Conservation (phyloP, 148 eudicot species). For the Rhododendron kiyosumense region DNA sequence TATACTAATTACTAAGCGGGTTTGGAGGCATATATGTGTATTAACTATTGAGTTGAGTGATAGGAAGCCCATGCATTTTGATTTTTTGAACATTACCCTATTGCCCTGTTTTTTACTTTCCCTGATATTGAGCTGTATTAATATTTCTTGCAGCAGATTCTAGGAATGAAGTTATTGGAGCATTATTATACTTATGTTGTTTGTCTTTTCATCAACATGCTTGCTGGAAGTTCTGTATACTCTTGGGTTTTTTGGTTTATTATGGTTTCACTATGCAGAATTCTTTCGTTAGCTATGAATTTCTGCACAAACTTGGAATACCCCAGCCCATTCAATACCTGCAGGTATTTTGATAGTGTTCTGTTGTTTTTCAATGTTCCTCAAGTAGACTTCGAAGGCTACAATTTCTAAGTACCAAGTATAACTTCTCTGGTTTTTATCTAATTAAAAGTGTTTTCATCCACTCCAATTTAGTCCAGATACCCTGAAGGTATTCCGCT, state of each 20-base stretch:
- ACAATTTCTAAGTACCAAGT: not conserved
- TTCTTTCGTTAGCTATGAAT: slow-evolving; percentile 77
- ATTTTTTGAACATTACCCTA: not conserved
- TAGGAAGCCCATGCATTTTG: not conserved
- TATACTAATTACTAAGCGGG: no score
- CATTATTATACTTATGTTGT: not conserved
- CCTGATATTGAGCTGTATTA: not conserved
- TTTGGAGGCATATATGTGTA: not conserved
- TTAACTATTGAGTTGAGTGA: not conserved
- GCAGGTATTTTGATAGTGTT: slow-evolving; percentile 58
- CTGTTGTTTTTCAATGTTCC: not conserved
- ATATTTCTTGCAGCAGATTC: not conserved
- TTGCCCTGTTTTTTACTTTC: not conserved
- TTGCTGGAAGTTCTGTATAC: not conserved
- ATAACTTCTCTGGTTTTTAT: slow-evolving; percentile 2
- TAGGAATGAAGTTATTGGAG: not conserved
- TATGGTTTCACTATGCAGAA: slow-evolving; percentile 50
- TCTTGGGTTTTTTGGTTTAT: not conserved
- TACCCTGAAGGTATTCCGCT: slow-evolving; percentile 90
- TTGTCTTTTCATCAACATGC: not conserved
- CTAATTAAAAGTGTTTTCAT: slow-evolving; percentile 21
- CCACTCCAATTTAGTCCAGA: slow-evolving; percentile 63
- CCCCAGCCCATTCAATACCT: slow-evolving; percentile 87
- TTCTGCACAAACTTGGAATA: slow-evolving; percentile 87
- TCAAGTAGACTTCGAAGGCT: not conserved